Evolutionary conservation across 2,329 filamentous ascomycete genomes (phyloP).

Genomic region (Ceratocystiopsis brevicomis): DNA sequence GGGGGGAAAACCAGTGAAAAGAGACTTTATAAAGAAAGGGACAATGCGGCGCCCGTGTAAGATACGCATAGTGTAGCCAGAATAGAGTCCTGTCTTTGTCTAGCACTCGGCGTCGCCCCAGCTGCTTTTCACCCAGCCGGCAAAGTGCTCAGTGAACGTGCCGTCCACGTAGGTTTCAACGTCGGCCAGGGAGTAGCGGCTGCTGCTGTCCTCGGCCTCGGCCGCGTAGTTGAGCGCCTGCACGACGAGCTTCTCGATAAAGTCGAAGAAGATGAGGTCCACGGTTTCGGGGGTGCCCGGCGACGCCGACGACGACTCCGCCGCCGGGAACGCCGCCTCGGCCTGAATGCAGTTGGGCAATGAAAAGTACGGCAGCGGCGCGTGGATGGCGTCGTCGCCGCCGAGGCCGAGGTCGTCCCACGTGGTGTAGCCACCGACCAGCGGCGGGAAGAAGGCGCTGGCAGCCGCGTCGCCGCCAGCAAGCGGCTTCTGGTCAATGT

Average conservation of each 20-base stretch:
- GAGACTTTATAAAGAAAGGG: too few species aligned
- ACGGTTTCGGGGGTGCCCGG: constrained; percentile 44
- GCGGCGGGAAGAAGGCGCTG: constrained; percentile 16
- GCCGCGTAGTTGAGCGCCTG: constrained; percentile 35
- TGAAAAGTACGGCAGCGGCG: constrained; percentile 50
- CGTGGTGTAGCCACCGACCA: constrained; percentile 67
- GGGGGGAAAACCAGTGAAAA: too few species aligned
- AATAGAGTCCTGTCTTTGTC: too few species aligned
- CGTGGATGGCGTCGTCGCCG: constrained; percentile 80
- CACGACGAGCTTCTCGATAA: constrained; percentile 67
- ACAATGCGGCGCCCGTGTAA: too few species aligned
- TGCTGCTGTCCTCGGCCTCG: constrained; percentile 31
- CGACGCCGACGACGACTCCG: constrained; percentile 1
- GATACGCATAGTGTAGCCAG: too few species aligned
- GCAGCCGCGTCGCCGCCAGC: constrained; percentile 1
- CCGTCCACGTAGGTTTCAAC: constrained; percentile 33
- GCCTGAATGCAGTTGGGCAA: constrained; percentile 74
- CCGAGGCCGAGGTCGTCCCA: constrained; percentile 64
- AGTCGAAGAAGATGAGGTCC: constrained; percentile 82
- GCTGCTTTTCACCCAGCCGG: constrained; percentile 38
- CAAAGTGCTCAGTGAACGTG: constrained; percentile 36
- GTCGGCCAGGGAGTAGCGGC: constrained; percentile 25
- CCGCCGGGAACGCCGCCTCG: constrained; percentile 38
- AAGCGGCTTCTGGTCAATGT: constrained; percentile 1
- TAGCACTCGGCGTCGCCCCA: constrained; percentile 31